Evolutionary conservation across 345 rosid species (phyloP).

Genomic region (Ceriops decandra): DNA sequence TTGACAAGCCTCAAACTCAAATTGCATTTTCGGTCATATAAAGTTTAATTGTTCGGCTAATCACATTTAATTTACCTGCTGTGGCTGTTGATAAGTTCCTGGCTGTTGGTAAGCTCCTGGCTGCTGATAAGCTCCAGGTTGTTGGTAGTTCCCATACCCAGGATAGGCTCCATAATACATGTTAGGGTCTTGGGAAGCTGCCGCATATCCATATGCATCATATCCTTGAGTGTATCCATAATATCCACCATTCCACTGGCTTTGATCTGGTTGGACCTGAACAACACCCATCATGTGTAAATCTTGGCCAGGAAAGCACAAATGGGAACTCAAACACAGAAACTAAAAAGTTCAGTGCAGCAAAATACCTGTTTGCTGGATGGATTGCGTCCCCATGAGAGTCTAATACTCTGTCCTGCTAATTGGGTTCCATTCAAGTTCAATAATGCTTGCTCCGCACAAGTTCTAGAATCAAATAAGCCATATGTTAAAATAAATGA

Average conservation of each 20-base stretch:
- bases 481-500: not conserved
- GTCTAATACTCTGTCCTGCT: conserved; percentile 83
- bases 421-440: conserved; percentile 74
- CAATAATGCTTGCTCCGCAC: conserved; percentile 79
- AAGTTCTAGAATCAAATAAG: conserved; percentile 38
- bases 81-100: conserved; percentile 72
- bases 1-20: too few relatives aligned
- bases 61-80: conserved; percentile 46
- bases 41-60: not conserved
- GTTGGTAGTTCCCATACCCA: conserved; percentile 87
- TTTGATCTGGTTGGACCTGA: conserved; percentile 72
- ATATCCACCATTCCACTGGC: conserved; percentile 82
- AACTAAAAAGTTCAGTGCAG: not conserved
- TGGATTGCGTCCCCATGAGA: conserved; percentile 98
- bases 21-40: too few relatives aligned
- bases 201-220: conserved; percentile 79
- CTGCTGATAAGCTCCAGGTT: conserved; percentile 67
- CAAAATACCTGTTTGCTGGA: conserved; percentile 78
- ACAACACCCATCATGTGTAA: not conserved
- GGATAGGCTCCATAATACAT: conserved; percentile 88
- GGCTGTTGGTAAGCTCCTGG: conserved; percentile 28
- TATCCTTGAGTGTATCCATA: conserved; percentile 85
- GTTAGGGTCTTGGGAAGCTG: conserved; percentile 80
- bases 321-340: not conserved
- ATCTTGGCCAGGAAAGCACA: not conserved